phyloP scores from a whole-genome alignment of 2,329 filamentous ascomycete genomes.

The Pseudocercospora crystallina region DNA sequence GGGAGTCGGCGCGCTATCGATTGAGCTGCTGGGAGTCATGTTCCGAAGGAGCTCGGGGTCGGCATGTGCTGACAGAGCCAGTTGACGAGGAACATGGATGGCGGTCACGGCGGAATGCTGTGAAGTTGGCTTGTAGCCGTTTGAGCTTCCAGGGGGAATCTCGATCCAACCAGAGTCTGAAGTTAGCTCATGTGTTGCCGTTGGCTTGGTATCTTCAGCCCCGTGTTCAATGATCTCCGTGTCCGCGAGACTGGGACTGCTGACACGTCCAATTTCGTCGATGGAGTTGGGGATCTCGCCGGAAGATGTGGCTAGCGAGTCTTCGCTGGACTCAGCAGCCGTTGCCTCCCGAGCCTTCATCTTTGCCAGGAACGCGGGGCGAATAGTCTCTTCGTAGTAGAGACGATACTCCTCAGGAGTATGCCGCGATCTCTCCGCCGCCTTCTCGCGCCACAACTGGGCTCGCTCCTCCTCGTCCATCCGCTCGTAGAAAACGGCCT shows the following conservation, averaged over 20 bases:
- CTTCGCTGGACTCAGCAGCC: background rate
- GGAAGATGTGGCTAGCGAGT: background rate
- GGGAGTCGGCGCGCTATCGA: too few relatives aligned
- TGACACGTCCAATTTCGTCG: too few relatives aligned
- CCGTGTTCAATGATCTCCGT: too few relatives aligned
- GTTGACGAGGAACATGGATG: background rate
- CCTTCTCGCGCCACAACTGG: conserved; percentile 17
- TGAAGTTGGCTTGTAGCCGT: background rate
- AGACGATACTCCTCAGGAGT: conserved; percentile 19
- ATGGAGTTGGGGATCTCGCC: too few relatives aligned
- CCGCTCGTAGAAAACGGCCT: conserved; percentile 24
- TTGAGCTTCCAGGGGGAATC: too few relatives aligned
- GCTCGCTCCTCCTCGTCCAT: conserved; percentile 15
- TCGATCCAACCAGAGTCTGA: too few relatives aligned
- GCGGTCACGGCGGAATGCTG: background rate
- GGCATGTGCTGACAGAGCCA: background rate
- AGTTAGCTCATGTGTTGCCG: too few relatives aligned
- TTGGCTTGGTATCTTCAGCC: too few relatives aligned
- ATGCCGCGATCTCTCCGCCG: conserved; percentile 13
- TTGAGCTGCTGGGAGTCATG: too few relatives aligned
- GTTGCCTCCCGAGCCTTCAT: conserved; percentile 4
- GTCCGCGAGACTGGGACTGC: too few relatives aligned
- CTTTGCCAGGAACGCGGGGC: conserved; percentile 20
- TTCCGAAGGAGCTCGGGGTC: background rate
- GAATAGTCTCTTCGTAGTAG: conserved; percentile 26